Percentiles rank a stretch among this genome's conserved stretches.
These are phyloP conservation scores for Salix arbutifolia DNA, from an alignment of 345 rosid species.

Conservation along the genomic window DNA sequence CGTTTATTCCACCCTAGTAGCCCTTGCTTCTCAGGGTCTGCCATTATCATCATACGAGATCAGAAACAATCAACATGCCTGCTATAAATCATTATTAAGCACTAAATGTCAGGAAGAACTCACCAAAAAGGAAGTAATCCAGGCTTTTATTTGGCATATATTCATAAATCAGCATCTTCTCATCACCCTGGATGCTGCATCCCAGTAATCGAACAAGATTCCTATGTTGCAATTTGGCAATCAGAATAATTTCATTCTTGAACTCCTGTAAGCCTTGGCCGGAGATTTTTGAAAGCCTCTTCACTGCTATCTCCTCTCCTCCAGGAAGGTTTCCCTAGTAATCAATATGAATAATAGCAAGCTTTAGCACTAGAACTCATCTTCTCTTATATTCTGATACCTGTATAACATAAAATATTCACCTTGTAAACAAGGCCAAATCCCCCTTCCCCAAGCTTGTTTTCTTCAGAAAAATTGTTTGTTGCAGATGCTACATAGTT, in stretches of 20 bases:
- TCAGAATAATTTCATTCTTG: background rate
- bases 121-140: constrained; percentile 28
- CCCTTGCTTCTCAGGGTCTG: background rate
- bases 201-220: constrained; percentile 31
- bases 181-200: constrained; percentile 22
- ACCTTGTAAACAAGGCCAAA: background rate
- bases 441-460: background rate
- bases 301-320: background rate
- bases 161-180: constrained; percentile 23
- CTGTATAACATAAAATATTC: background rate
- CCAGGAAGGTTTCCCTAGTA: background rate
- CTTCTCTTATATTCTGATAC: background rate
- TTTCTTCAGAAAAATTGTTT: background rate
- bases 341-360: background rate
- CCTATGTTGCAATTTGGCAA: constrained; percentile 25
- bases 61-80: background rate
- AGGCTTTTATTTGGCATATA: constrained; percentile 27
- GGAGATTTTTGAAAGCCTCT: background rate
- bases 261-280: background rate
- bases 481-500: constrained; percentile 22
- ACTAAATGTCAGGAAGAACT: background rate
- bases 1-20: background rate
- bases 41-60: background rate
- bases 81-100: background rate
- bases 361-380: background rate